Evolutionary conservation across 257 asterid species (phyloP).

Genomic region (Nicotiana attenuata): DNA sequence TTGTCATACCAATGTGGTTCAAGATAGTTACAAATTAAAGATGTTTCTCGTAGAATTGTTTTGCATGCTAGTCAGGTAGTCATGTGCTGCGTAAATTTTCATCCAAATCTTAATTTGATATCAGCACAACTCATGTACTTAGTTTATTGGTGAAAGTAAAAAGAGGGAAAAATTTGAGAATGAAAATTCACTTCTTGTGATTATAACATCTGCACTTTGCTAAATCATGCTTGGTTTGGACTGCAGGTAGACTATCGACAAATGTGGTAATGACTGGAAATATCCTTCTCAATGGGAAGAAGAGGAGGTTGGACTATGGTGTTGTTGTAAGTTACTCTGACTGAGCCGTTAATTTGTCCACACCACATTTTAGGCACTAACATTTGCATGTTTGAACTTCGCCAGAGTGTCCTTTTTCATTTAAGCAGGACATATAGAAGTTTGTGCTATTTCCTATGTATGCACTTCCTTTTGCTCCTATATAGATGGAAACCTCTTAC

Average conservation of each 20-base stretch:
- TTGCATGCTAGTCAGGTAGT: not conserved
- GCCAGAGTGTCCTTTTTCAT: not conserved
- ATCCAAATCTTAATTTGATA: not conserved
- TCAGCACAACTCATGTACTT: not conserved
- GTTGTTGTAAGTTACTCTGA: slow-evolving; percentile 59
- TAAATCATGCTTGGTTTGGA: slow-evolving; percentile 3
- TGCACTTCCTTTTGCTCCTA: not conserved
- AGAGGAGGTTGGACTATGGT: slow-evolving; percentile 68
- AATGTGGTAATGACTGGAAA: slow-evolving; percentile 87
- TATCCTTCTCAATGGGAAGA: slow-evolving; percentile 84
- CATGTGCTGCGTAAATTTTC: not conserved
- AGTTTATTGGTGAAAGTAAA: not conserved
- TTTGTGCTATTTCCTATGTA: not conserved
- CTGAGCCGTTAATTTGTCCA: not conserved
- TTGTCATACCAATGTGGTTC: not conserved
- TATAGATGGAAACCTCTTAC: not conserved
- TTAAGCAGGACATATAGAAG: not conserved
- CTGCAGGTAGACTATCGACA: slow-evolving; percentile 75
- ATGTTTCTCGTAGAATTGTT: not conserved
- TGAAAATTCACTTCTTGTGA: not conserved
- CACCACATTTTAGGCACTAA: not conserved
- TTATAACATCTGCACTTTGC: not conserved
- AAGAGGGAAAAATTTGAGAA: not conserved
- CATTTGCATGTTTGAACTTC: not conserved
- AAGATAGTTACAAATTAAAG: not conserved